Evolutionary conservation across 1,284 basidiomycete species (phyloP).

Genomic region (Phylloporus sp.): DNA sequence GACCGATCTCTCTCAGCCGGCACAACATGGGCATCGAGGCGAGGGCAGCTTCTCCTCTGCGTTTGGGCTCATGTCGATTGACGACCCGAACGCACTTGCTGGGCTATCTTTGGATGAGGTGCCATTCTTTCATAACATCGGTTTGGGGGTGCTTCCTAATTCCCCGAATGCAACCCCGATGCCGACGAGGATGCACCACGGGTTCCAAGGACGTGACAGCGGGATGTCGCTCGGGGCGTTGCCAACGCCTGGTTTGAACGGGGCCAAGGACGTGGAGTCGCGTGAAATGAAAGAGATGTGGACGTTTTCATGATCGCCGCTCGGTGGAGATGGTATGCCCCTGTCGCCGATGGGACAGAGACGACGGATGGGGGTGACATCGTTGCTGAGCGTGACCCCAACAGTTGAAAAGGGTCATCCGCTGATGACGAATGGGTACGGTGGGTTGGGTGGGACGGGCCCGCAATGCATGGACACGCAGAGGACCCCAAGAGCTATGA

Average conservation of each 20-base stretch:
- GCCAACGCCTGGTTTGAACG: conserved; percentile 35
- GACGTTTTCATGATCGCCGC: conserved; percentile 77
- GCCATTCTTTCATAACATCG: conserved; percentile 64
- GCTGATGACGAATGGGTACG: conserved; percentile 27
- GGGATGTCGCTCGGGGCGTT: conserved; percentile 32
- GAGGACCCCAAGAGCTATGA: conserved; percentile 78
- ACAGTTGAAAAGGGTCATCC: conserved; percentile 41
- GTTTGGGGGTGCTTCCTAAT: conserved; percentile 36
- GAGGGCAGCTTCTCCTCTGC: conserved; percentile 68
- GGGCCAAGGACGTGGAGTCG: conserved; percentile 52
- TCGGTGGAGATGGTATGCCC: conserved; percentile 48
- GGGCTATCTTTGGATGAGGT: conserved; percentile 62
- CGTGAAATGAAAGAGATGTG: conserved; percentile 75
- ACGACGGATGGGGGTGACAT: conserved; percentile 64
- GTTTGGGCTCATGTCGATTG: conserved; percentile 76
- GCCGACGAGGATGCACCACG: conserved; percentile 44
- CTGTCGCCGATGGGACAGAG: conserved; percentile 39
- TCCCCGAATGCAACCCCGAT: conserved; percentile 59
- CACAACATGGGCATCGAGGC: conserved; percentile 25
- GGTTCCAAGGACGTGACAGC: conserved; percentile 34
- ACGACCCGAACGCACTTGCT: conserved; percentile 70
- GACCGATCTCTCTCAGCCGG: conserved; percentile 13
- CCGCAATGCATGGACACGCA: conserved; percentile 50
- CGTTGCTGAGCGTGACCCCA: conserved; percentile 73
- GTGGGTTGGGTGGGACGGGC: conserved; percentile 33